Evolutionary conservation across 805 yeast species (phyloP).

Genomic region (Helenozyma baotianmanensis): DNA sequence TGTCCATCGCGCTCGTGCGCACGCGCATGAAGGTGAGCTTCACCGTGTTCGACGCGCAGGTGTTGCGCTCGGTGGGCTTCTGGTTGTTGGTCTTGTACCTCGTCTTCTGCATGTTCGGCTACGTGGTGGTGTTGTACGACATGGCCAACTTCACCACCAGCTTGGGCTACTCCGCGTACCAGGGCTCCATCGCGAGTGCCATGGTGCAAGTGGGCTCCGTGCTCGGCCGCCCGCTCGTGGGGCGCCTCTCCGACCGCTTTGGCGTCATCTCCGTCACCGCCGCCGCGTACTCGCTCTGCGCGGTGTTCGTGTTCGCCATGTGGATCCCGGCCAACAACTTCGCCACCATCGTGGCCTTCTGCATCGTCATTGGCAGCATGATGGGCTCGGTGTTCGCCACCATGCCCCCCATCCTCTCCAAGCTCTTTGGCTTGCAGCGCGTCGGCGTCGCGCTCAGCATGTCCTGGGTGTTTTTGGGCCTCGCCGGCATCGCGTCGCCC

Average conservation of each 20-base stretch:
- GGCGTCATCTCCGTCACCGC: conserved; percentile 48
- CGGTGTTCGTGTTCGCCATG: conserved; percentile 31
- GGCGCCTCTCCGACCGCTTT: conserved; percentile 43
- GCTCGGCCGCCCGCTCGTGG: conserved; percentile 53
- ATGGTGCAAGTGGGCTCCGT: conserved; percentile 56
- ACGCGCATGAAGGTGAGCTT: conserved; percentile 20
- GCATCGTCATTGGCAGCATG: conserved; percentile 47
- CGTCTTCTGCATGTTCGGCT: conserved; percentile 52
- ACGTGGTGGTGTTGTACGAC: conserved; percentile 54
- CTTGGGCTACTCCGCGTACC: conserved; percentile 49
- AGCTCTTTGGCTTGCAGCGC: conserved; percentile 51
- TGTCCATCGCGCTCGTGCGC: conserved; percentile 12
- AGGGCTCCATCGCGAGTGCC: conserved; percentile 57
- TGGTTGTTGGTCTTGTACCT: conserved; percentile 39
- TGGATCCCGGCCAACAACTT: conserved; percentile 44
- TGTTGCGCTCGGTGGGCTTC: conserved; percentile 37
- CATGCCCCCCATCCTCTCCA: conserved; percentile 46
- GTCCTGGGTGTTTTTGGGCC: conserved; percentile 51
- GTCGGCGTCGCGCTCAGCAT: conserved; percentile 46
- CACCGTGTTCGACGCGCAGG: conserved; percentile 35
- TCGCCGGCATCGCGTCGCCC: conserved; percentile 52
- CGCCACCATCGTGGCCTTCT: conserved; percentile 52
- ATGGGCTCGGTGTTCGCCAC: conserved; percentile 64
- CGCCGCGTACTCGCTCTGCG: conserved; percentile 21
- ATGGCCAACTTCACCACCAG: conserved; percentile 58